Conservation (phyloP, 2,329 filamentous ascomycete species). For the Fusarium nematophilum region DNA sequence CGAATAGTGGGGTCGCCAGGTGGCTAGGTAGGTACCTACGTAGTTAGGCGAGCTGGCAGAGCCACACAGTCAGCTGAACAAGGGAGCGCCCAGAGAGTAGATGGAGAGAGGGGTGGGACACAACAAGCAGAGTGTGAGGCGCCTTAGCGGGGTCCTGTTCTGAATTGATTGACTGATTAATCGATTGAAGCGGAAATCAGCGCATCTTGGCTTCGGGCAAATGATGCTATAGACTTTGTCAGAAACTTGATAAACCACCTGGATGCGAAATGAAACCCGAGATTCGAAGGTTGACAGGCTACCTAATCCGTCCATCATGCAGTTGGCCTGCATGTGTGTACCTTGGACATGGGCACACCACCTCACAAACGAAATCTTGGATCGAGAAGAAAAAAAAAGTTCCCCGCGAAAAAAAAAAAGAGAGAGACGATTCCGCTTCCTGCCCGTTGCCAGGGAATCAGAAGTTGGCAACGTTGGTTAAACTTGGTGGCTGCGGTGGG, state of each 20-base stretch:
- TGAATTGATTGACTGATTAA: neutral
- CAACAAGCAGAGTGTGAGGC: conserved; percentile 12
- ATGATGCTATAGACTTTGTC: conserved; percentile 13
- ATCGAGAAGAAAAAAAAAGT: conserved; percentile 28
- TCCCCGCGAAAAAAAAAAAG: conserved; percentile 28
- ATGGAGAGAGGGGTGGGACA: conserved; percentile 27
- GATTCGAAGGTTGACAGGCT: neutral
- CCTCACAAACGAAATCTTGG: conserved; percentile 10
- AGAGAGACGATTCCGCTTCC: conserved; percentile 28
- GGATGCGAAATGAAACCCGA: conserved; percentile 14
- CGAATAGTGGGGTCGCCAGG: conserved; percentile 23
- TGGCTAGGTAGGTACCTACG: too few species aligned
- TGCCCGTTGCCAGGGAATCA: conserved; percentile 38
- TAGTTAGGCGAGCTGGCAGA: too few species aligned
- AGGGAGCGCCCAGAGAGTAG: conserved; percentile 21
- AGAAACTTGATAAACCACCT: conserved; percentile 29
- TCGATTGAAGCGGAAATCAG: conserved; percentile 13
- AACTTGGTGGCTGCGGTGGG: conserved; percentile 25
- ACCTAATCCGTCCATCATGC: neutral
- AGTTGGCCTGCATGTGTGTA: conserved; percentile 4
- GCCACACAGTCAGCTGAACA: conserved; percentile 41
- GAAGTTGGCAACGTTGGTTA: conserved; percentile 19
- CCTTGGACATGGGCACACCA: conserved; percentile 29
- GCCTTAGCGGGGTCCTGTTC: conserved; percentile 19
- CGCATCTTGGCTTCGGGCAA: conserved; percentile 5